phyloP scores from a whole-genome alignment of 2,329 filamentous ascomycete genomes.

The Microdochium nivale region DNA sequence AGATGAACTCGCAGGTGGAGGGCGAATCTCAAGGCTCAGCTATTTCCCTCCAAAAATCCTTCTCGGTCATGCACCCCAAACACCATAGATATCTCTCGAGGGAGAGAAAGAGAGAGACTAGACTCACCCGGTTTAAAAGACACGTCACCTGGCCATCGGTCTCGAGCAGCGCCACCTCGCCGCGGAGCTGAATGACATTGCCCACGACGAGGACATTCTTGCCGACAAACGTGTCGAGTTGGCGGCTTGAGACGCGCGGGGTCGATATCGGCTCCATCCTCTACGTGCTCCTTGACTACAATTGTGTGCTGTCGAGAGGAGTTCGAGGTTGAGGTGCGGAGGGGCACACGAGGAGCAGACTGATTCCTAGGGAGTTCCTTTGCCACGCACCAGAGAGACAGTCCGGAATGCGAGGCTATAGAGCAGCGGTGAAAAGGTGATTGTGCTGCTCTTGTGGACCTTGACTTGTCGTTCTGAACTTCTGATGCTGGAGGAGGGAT shows the following conservation, averaged over 20 bases:
- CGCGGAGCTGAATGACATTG: constrained; percentile 73
- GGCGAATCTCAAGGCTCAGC: too few relatives aligned
- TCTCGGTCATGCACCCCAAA: too few relatives aligned
- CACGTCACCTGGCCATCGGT: constrained; percentile 70
- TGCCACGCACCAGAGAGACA: too few relatives aligned
- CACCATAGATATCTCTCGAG: background rate
- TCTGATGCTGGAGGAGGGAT: background rate
- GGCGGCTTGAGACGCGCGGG: constrained; percentile 73
- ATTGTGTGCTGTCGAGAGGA: background rate
- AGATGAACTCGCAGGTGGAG: too few relatives aligned
- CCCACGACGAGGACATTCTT: constrained; percentile 79
- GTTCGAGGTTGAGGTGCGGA: constrained; percentile 1
- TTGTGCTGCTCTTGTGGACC: background rate
- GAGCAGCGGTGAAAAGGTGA: background rate
- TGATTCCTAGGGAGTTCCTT: too few relatives aligned
- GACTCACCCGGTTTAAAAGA: constrained; percentile 60
- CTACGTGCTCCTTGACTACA: background rate
- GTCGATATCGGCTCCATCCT: constrained; percentile 63
- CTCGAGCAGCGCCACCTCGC: constrained; percentile 73
- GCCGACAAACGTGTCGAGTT: constrained; percentile 68
- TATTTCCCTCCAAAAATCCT: too few relatives aligned
- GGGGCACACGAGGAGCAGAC: too few relatives aligned
- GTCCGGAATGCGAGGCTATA: too few relatives aligned
- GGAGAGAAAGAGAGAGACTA: background rate
- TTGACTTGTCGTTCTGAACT: background rate